Evolutionary conservation across 1,284 basidiomycete genomes (phyloP).

Genomic region (Ceratobasidium sp.): DNA sequence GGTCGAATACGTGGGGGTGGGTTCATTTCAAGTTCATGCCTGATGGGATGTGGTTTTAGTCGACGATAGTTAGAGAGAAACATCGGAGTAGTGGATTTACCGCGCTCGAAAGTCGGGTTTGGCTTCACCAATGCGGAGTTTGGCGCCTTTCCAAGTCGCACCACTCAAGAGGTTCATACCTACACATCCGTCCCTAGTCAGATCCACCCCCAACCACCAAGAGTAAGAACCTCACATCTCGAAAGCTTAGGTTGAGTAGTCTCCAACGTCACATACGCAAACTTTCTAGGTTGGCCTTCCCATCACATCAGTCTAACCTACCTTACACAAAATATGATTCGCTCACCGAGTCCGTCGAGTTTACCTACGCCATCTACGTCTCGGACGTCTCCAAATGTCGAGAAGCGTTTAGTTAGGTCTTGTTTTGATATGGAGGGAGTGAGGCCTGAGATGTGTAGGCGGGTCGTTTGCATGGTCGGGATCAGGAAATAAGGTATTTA

Average conservation of each 20-base stretch:
- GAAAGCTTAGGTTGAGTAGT: slow-evolving; percentile 70
- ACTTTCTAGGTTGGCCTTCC: slow-evolving; percentile 73
- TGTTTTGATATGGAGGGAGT: slow-evolving; percentile 70
- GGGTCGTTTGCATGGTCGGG: slow-evolving; percentile 48
- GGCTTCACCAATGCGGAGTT: slow-evolving; percentile 82
- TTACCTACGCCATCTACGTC: slow-evolving; percentile 77
- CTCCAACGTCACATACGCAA: slow-evolving; percentile 80
- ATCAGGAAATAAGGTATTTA: background rate
- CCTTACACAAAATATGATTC: background rate
- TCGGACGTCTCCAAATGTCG: slow-evolving; percentile 75
- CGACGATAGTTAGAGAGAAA: background rate
- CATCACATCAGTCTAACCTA: slow-evolving; percentile 49
- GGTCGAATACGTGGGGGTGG: slow-evolving; percentile 15
- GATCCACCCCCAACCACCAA: background rate
- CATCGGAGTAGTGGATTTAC: slow-evolving; percentile 56
- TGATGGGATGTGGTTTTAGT: slow-evolving; percentile 8
- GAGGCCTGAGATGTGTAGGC: slow-evolving; percentile 80
- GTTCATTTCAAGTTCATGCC: slow-evolving; percentile 24
- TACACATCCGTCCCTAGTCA: too few species aligned
- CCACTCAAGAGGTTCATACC: slow-evolving; percentile 82
- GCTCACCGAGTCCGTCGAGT: slow-evolving; percentile 73
- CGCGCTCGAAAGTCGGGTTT: slow-evolving; percentile 76
- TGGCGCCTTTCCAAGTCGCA: slow-evolving; percentile 85
- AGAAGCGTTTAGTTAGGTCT: slow-evolving; percentile 72
- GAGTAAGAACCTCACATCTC: slow-evolving; percentile 67